These are phyloP conservation scores for Diaporthe batatas DNA, from an alignment of 2,329 filamentous ascomycete species.

Conservation along the genomic window DNA sequence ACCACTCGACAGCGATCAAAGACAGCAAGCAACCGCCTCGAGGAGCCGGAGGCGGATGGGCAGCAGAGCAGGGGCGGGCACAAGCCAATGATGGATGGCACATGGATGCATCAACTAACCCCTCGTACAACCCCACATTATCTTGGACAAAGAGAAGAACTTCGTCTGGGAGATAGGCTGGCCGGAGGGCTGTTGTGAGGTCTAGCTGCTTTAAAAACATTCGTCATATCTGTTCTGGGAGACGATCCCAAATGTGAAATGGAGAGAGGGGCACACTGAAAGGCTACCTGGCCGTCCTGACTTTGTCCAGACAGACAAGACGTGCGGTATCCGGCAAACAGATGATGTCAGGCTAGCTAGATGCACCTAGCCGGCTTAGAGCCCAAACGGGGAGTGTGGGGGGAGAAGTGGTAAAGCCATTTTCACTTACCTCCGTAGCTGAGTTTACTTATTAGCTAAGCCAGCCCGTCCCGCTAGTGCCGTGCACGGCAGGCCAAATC, in stretches of 20 bases:
- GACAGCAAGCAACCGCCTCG: background rate
- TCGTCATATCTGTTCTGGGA: conserved; percentile 69
- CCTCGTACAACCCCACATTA: conserved; percentile 96
- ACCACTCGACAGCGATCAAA: background rate
- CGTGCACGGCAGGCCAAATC: conserved; percentile 32
- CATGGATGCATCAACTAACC: conserved; percentile 68
- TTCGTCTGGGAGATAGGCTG: conserved; percentile 92
- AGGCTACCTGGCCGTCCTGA: conserved; percentile 8
- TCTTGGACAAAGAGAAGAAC: conserved; percentile 96
- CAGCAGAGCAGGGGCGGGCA: conserved; percentile 1
- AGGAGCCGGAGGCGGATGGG: conserved; percentile 42
- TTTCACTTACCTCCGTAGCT: too few species aligned
- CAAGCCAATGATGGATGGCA: conserved; percentile 25
- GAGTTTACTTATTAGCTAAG: conserved; percentile 33
- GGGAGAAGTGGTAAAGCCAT: too few species aligned
- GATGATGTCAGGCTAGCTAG: conserved; percentile 5
- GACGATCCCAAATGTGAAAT: conserved; percentile 44
- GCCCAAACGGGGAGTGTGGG: conserved; percentile 28
- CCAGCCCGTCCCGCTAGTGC: conserved; percentile 25
- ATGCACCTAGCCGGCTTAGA: conserved; percentile 36
- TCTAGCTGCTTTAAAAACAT: conserved; percentile 98
- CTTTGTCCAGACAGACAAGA: conserved; percentile 14
- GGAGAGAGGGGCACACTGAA: conserved; percentile 3
- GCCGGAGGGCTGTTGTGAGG: conserved; percentile 94
- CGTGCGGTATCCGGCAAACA: conserved; percentile 7